Base-by-base conservation (phyloP, 352 stramenopile genomes). In the Phytophthora multivora region DNA sequence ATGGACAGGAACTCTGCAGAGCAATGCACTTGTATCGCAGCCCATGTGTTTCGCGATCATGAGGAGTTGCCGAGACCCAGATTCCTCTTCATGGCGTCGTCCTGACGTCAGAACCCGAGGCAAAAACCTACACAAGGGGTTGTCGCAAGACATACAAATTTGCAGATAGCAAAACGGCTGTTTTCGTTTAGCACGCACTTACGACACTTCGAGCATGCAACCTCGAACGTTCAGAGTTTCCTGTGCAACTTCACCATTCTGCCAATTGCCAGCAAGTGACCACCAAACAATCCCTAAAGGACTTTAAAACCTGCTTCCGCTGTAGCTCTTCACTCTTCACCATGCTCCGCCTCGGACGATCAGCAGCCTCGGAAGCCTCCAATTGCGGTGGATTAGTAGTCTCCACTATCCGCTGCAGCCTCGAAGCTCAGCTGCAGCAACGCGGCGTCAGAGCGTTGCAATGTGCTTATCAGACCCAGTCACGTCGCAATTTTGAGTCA, bases 401-500 rank as follows among this genome's bases (percentile, higher is more conserved):
- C 43, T 73, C 63, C 15, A 16, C 57, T 1, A 55, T 65, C 21
- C 47, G 51, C 49, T 62, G 26, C 19, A 69, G 50, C 3, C 46
- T 74, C 10, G 31, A 69, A 15, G 12, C 36, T 38, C 64, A 69
- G 40, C 25, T 65, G 3, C 36, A 75, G 15, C 64, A 71, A 26
- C 54, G 69, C 49, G 11, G 45, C 8, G 26, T 25, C 28, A 33
- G 48, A 25, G 50, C 33, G 3, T 18, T 68, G 19, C 64, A 69
- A 63, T 68, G 72, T 43, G 63, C 66, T 10, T 80, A 65, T 54
- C 69, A 80, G 59, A 75, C 71, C 5, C 76, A 79, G 48, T 64
- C 67, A 15, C 63, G 33, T 25, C 50, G 51, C 19, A 53, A 61
- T 10, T 25, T 56, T 0, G 47, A 66, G 16, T 46, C 71, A 10